Percentiles rank a stretch among this genome's conserved stretches.
Conservation (phyloP, 257 asterid species). For the Solanum dulcamara region DNA sequence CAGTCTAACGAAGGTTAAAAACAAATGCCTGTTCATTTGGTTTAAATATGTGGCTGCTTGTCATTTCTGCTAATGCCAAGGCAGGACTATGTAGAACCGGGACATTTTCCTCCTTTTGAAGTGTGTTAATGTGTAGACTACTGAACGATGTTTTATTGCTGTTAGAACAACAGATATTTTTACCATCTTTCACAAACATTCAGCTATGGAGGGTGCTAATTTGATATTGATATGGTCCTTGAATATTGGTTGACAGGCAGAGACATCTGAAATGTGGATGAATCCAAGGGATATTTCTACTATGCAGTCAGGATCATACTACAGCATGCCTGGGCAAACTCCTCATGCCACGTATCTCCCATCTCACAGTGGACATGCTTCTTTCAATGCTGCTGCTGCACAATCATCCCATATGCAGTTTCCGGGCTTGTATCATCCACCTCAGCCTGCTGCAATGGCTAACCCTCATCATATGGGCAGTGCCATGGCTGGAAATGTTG, state of each 20-base stretch:
- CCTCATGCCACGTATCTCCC: slow-evolving; percentile 74
- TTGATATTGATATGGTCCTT: background rate
- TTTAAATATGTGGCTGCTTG: background rate
- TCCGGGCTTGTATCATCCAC: slow-evolving; percentile 67
- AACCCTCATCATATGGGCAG: slow-evolving; percentile 79
- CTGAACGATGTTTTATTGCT: background rate
- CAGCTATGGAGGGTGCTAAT: background rate
- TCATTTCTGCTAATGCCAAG: background rate
- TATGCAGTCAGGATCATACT: slow-evolving; percentile 68
- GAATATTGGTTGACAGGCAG: slow-evolving; percentile 38
- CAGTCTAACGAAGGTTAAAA: background rate
- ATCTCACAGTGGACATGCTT: slow-evolving; percentile 70
- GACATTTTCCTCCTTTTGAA: background rate
- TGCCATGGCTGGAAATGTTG: slow-evolving; percentile 63
- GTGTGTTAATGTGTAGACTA: background rate
- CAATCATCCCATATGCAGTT: slow-evolving; percentile 95
- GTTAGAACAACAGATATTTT: background rate
- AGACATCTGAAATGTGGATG: slow-evolving; percentile 96
- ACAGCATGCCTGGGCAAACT: slow-evolving; percentile 78
- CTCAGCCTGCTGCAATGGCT: slow-evolving; percentile 46
- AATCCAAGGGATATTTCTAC: slow-evolving; percentile 58
- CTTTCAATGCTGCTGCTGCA: slow-evolving; percentile 65
- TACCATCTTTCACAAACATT: background rate
- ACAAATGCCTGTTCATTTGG: background rate
- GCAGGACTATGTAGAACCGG: background rate